Evolutionary conservation across 2,329 filamentous ascomycete genomes (phyloP).

Genomic region (Fusarium tjaetaba): DNA sequence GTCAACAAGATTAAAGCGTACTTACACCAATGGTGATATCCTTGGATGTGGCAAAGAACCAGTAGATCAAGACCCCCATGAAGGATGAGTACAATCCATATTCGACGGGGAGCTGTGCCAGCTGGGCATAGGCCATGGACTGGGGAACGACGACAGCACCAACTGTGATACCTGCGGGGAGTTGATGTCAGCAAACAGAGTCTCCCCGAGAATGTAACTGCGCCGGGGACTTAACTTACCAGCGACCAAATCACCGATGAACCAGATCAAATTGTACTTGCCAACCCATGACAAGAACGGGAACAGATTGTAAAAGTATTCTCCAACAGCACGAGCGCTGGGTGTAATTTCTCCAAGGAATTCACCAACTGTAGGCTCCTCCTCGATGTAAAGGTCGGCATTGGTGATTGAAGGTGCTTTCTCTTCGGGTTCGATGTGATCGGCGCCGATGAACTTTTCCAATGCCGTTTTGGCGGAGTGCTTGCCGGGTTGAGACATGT

Average conservation of each 20-base stretch:
- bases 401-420: slow-evolving; percentile 50
- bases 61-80: slow-evolving; percentile 94
- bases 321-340: slow-evolving; percentile 41
- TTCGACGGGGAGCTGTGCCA: slow-evolving; percentile 59
- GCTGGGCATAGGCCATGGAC: slow-evolving; percentile 62
- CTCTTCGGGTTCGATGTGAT: slow-evolving; percentile 46
- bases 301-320: slow-evolving; percentile 56
- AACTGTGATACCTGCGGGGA: slow-evolving; percentile 53
- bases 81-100: slow-evolving; percentile 78
- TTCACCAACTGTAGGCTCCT: slow-evolving; percentile 55
- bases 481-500: slow-evolving; percentile 36
- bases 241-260: slow-evolving; percentile 58
- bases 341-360: slow-evolving; percentile 53
- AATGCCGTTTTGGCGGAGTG: slow-evolving; percentile 39
- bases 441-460: slow-evolving; percentile 48
- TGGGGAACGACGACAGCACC: slow-evolving; percentile 66
- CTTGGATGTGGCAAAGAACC: slow-evolving; percentile 98
- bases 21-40: slow-evolving; percentile 85
- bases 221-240: slow-evolving; percentile 45
- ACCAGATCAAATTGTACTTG: slow-evolving; percentile 60
- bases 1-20: slow-evolving; percentile 30
- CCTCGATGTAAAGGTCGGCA: slow-evolving; percentile 52
- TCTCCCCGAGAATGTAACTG: background rate
- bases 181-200: slow-evolving; percentile 33
- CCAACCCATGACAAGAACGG: slow-evolving; percentile 61